These are phyloP conservation scores for Ceraceosorus bombacis DNA, from an alignment of 1,284 basidiomycete genomes.

Conservation along the genomic window DNA sequence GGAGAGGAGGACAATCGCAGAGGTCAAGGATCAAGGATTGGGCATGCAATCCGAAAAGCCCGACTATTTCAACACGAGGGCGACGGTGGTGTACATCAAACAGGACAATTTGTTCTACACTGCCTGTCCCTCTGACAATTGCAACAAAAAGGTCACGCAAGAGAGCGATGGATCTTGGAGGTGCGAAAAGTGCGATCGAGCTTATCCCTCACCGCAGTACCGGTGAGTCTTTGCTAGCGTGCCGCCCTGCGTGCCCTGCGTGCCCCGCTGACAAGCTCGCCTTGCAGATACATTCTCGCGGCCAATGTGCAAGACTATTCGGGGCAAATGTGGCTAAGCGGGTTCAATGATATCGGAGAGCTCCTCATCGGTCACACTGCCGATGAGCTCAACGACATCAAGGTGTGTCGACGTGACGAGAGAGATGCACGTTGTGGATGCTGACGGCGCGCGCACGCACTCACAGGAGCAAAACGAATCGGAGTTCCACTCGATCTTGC, in stretches of 20 bases:
- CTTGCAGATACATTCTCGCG: conserved; percentile 71
- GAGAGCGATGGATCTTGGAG: conserved; percentile 63
- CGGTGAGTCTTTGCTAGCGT: conserved; percentile 56
- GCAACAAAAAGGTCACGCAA: conserved; percentile 84
- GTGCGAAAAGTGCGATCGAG: conserved; percentile 86
- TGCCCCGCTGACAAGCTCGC: background rate
- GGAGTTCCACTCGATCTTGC: conserved; percentile 60
- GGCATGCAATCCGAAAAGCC: conserved; percentile 67
- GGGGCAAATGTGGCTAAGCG: conserved; percentile 82
- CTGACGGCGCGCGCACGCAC: background rate
- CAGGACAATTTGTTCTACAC: conserved; percentile 79
- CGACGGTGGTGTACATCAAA: conserved; percentile 84
- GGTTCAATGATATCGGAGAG: conserved; percentile 87
- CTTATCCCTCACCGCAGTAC: conserved; percentile 67
- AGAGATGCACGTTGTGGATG: background rate
- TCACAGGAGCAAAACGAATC: conserved; percentile 61
- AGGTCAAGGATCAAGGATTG: conserved; percentile 71
- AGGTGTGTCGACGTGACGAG: conserved; percentile 51
- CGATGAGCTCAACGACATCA: conserved; percentile 67
- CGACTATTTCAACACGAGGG: conserved; percentile 73
- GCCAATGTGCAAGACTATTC: conserved; percentile 84
- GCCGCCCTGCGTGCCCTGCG: no score
- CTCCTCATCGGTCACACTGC: conserved; percentile 67
- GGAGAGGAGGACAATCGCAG: conserved; percentile 60
- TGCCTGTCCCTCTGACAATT: conserved; percentile 72